Evolutionary conservation across 2,329 filamentous ascomycete species (phyloP), one percentile per base, ranked within the genome.

Genomic region (Diaporthe capsici): DNA sequence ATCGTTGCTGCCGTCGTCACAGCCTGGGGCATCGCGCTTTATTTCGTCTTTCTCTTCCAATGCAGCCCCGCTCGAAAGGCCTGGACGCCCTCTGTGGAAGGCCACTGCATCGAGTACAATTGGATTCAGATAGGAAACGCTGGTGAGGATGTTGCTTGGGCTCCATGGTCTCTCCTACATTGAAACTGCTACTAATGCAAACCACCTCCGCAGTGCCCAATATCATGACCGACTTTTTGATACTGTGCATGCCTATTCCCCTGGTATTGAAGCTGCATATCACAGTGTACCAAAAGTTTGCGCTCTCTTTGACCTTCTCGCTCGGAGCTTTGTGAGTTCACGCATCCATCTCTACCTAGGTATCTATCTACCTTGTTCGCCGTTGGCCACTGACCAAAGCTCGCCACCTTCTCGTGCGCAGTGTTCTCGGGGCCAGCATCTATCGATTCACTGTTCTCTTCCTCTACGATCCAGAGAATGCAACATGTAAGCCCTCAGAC

Each of bases 181-280:
- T 12, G 47, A 51, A 51, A 51, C 22, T 51, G 47, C 20, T 51
- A 51, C 47, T 51, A 10, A 51, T 51, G 47, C 47, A 51, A 51
- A 51, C 47, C 47, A 51, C 47, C 47, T 51, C 47, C 47, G 47
- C 47, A 51, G 47, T 51, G 47, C 47, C 47, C 47, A 51, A 51
- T 12, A 51, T 51, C 20, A 8, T 51, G 47, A 51, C 47, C 47
- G 47, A 51, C 22, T 9, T 51, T 25, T 51, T 51, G 47, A 51
- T 51, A 51, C 47, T 51, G 47, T 51, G 47, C 47, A 51, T 51
- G 47, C 47, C 47, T 51, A 51, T 51, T 51, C 47, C 47, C 47
- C 47, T 51, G 22, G 47, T 51, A 51, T 51, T 51, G 47, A 51
- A 51, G 47, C 47, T 51, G 47, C 47, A 51, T 51, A 51, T 51